Evolutionary conservation across 495 filamentous ascomycete genomes (phyloP).

Genomic region (Podospora conica): DNA sequence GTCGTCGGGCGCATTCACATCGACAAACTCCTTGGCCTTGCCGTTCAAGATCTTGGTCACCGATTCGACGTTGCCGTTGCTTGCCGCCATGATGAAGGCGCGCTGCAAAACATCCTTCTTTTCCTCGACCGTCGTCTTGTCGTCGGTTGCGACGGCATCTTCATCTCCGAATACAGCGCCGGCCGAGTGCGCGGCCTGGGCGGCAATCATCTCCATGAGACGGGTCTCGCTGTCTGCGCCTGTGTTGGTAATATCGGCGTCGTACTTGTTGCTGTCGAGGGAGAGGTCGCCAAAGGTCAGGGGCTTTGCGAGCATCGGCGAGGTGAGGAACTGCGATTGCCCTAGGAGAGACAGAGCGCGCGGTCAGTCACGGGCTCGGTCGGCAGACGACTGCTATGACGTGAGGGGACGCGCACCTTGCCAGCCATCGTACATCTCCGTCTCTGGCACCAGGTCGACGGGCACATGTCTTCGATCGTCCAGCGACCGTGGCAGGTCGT

Average conservation of each 20-base stretch:
- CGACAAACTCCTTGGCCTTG: slow-evolving; percentile 67
- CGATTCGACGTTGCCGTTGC: slow-evolving; percentile 86
- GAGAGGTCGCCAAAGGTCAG: slow-evolving; percentile 74
- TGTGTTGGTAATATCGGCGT: slow-evolving; percentile 52
- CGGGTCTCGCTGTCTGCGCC: slow-evolving; percentile 77
- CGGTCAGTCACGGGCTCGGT: slow-evolving; percentile 16
- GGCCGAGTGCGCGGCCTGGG: slow-evolving; percentile 78
- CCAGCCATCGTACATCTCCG: slow-evolving; percentile 98
- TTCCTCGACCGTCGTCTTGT: slow-evolving; percentile 66
- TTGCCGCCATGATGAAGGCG: slow-evolving; percentile 89
- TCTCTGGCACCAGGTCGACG: slow-evolving; percentile 59
- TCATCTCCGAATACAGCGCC: slow-evolving; percentile 68
- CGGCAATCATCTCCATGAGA: slow-evolving; percentile 92
- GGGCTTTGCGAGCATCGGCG: slow-evolving; percentile 75
- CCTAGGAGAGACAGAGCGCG: slow-evolving; percentile 46
- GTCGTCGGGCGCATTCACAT: slow-evolving; percentile 86
- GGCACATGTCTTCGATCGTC: slow-evolving; percentile 70
- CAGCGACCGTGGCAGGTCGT: slow-evolving; percentile 83
- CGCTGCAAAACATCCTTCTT: slow-evolving; percentile 79
- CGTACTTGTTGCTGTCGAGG: slow-evolving; percentile 66
- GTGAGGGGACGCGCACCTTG: slow-evolving; percentile 59
- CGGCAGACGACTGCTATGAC: slow-evolving; percentile 11
- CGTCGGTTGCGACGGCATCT: slow-evolving; percentile 66
- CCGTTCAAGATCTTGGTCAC: slow-evolving; percentile 72
- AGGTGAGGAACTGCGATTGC: slow-evolving; percentile 88